These are phyloP conservation scores for Canavalia ensiformis DNA, from an alignment of 306 rosid genomes.

Conservation along the genomic window DNA sequence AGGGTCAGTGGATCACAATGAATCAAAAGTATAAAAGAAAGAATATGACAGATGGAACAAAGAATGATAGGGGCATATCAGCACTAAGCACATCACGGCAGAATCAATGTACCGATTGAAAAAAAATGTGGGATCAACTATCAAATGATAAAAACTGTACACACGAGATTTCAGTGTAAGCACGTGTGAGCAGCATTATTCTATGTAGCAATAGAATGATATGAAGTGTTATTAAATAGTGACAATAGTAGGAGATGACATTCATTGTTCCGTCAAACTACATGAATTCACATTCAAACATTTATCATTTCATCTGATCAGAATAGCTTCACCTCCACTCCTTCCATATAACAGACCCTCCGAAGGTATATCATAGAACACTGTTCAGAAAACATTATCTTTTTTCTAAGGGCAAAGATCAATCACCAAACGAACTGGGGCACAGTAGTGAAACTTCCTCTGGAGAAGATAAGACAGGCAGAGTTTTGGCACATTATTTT, in stretches of 20 bases:
- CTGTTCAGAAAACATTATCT: neutral
- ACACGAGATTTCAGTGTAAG: neutral
- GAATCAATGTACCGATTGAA: neutral
- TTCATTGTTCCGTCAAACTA: neutral
- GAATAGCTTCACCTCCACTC: conserved; percentile 1
- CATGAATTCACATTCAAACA: conserved; percentile 1
- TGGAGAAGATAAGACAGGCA: conserved; percentile 3
- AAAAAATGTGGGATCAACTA: neutral
- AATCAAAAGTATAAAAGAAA: neutral
- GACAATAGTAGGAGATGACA: neutral
- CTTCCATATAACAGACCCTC: neutral
- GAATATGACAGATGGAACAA: neutral
- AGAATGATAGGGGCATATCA: neutral
- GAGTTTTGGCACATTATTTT: neutral
- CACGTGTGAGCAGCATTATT: neutral
- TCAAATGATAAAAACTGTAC: neutral
- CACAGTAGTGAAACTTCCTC: conserved; percentile 1
- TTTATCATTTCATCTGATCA: neutral
- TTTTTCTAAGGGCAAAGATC: neutral
- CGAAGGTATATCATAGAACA: neutral
- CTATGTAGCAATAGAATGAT: neutral
- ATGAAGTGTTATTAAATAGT: neutral
- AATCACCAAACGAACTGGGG: conserved; percentile 2
- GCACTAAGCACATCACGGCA: neutral
- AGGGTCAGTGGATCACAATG: neutral